Conservation (phyloP, 2,329 filamentous ascomycete genomes). For the Claviceps digitariae region DNA sequence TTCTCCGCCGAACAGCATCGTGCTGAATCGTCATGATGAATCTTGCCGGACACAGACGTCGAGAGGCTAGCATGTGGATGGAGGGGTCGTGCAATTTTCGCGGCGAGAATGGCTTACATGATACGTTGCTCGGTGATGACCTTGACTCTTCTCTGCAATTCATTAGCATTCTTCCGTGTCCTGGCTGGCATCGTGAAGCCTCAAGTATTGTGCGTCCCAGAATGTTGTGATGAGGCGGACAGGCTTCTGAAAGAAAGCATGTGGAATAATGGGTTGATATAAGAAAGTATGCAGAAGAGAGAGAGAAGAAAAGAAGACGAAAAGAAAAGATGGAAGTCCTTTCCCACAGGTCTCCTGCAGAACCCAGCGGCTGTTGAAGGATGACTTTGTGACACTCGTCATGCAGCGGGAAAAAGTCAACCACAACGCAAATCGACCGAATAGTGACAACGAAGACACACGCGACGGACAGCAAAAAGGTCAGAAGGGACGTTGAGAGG, state of each 20-base stretch:
- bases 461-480: neutral
- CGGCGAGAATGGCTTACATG: slow-evolving; percentile 45
- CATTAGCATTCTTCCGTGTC: slow-evolving; percentile 14
- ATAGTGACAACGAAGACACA: neutral
- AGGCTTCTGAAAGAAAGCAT: neutral
- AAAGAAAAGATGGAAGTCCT: neutral
- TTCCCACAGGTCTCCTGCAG: neutral
- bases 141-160: slow-evolving; percentile 70
- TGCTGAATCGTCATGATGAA: neutral
- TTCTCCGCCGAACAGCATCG: neutral
- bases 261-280: neutral
- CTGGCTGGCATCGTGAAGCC: slow-evolving; percentile 3
- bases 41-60: neutral
- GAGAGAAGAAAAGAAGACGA: neutral
- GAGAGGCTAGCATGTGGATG: neutral
- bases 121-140: slow-evolving; percentile 84
- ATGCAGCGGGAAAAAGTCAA: neutral
- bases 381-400: neutral
- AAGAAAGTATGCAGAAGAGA: neutral
- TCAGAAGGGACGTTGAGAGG: neutral
- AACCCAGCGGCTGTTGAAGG: neutral
- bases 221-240: neutral
- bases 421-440: neutral
- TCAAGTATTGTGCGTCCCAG: slow-evolving; percentile 4
- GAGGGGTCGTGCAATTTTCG: neutral